Base-by-base conservation (phyloP, 495 filamentous ascomycete genomes). In the Cudoniella acicularis region DNA sequence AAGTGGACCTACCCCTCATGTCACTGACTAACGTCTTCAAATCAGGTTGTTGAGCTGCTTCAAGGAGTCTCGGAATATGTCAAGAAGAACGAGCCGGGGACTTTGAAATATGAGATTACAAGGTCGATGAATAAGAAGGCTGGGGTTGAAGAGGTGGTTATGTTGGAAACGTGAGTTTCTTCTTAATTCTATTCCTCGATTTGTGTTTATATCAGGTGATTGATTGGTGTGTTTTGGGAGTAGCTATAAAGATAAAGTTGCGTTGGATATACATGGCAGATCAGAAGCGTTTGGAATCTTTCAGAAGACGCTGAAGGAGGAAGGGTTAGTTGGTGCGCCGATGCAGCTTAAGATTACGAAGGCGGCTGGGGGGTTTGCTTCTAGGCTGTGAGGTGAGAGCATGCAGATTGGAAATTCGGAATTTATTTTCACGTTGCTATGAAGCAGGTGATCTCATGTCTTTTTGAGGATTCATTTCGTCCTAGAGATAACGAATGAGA, bases 41-140 rank as follows among this genome's bases (percentile, higher is more conserved):
- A n/a, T 13, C 26, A 69, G 67, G 53, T 69, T 22, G 52, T 62
- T 1, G 67, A 66, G 21, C 56, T 67, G 1, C 53, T 69, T 18
- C 36, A 55, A 24, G 50, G 59, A 26, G 48, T 64, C 3, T 57
- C 67, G 1, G 30, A 63, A n/a, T 56, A 59, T 23, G 56, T 64
- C 0, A 49, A 69, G 40, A 48, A 64, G 16, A 62, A 60, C 30
- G 67, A 69, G 47, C 57, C 60, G 10, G 61, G 56, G 20, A 69
- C 67, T 1, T 52, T 63, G 36, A 67, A 54, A 49, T 69, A 69
- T 46, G 21, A 67, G 18, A 57, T 67, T 18, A 56, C 46, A 6
- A 45, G 54, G 16, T 57, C 64, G 24, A 51, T 62, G 9, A 61
- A 64, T 27, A 67, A 60, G 49, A 65, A 67, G 30, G 54, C 61